Conservation (phyloP, 192 early-diverging fungal genomes). For the Funneliformis geosporum region DNA sequence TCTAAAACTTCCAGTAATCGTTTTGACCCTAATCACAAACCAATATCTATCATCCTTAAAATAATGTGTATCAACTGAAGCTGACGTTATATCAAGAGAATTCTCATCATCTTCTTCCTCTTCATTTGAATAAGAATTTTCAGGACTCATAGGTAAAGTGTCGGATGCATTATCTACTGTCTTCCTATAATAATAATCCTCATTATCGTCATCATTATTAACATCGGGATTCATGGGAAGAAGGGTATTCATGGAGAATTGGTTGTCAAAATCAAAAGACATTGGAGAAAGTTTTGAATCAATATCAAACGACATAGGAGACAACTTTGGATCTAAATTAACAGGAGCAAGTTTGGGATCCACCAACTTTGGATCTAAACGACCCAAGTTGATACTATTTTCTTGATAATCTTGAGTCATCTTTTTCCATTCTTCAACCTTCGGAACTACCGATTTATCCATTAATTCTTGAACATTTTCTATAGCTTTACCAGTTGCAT, state of each 20-base stretch:
- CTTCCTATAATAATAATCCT: neutral
- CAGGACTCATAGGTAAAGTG: conserved; percentile 24
- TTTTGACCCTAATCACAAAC: conserved; percentile 64
- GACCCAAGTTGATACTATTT: conserved; percentile 46
- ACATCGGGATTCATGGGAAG: neutral
- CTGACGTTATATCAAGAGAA: conserved; percentile 42
- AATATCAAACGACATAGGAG: neutral
- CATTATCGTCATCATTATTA: neutral
- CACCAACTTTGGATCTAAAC: conserved; percentile 44
- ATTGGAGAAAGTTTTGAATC: neutral
- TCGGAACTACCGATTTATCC: conserved; percentile 63
- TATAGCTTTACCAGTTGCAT: conserved; percentile 63
- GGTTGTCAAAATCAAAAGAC: conserved; percentile 8
- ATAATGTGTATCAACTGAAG: conserved; percentile 66
- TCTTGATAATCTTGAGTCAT: conserved; percentile 61
- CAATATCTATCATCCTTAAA: conserved; percentile 71
- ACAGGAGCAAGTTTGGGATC: conserved; percentile 25
- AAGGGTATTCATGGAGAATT: neutral
- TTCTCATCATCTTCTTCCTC: neutral
- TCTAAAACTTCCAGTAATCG: conserved; percentile 56
- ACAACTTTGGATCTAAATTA: conserved; percentile 4
- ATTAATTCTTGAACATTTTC: conserved; percentile 65
- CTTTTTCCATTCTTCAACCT: conserved; percentile 67
- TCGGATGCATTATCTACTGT: conserved; percentile 31
- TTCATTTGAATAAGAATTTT: neutral